phyloP scores from a whole-genome alignment of 2,329 filamentous ascomycete species.

The Pseudogymnoascus sp. region DNA sequence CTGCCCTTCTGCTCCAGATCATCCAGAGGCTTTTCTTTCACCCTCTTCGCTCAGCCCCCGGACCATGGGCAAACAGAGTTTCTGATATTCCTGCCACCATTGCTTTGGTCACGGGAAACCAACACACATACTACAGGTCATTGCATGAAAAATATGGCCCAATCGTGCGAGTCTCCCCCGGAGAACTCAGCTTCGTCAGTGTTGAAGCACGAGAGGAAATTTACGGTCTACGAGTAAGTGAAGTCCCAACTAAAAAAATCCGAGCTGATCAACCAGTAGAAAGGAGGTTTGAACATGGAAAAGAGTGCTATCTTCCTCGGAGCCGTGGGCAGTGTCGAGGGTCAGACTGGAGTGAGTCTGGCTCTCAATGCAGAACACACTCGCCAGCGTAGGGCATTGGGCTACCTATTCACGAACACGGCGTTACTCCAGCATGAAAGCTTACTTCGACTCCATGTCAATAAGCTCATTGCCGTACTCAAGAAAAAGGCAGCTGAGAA shows the following conservation, averaged over 20 bases:
- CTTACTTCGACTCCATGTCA: neutral
- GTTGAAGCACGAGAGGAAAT: slow-evolving; percentile 28
- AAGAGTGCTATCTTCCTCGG: neutral
- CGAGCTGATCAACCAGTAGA: neutral
- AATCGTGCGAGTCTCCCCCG: slow-evolving; percentile 29
- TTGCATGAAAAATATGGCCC: slow-evolving; percentile 28
- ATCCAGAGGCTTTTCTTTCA: neutral
- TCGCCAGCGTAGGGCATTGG: neutral
- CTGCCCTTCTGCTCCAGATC: neutral
- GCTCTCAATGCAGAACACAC: neutral
- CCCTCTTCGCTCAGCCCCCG: neutral
- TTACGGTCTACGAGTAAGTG: slow-evolving; percentile 11
- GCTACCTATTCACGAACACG: neutral
- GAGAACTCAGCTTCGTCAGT: slow-evolving; percentile 30
- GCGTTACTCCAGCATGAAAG: neutral
- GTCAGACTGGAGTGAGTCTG: neutral
- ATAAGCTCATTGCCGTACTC: neutral
- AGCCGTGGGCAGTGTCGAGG: neutral
- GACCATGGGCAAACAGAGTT: neutral
- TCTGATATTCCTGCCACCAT: neutral
- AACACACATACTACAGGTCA: slow-evolving; percentile 1
- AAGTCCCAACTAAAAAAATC: neutral
- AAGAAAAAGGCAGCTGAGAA: neutral
- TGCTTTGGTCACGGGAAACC: neutral
- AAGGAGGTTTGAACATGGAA: neutral